Percentiles rank a stretch among this genome's conserved stretches.
These are phyloP conservation scores for Zoysia japonica DNA, from an alignment of 176 grass and related monocot species.

Conservation along the genomic window DNA sequence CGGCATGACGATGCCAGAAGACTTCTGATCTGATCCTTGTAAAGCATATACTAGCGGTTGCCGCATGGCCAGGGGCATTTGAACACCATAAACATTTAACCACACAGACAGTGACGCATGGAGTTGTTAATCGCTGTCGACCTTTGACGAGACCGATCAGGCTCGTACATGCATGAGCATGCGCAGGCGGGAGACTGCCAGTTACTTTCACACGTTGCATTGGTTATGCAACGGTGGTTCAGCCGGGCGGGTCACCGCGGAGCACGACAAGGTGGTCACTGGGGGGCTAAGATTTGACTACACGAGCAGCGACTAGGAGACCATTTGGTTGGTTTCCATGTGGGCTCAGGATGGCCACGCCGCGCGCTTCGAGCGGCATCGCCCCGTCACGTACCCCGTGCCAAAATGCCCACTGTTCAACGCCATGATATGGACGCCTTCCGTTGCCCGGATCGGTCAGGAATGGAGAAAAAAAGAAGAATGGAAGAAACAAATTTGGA, in stretches of 20 bases:
- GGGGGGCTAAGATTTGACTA: conserved; percentile 31
- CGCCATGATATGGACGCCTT: background rate
- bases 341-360: background rate
- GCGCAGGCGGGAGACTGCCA: background rate
- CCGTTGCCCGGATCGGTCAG: too few species aligned
- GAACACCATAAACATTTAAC: background rate
- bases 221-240: background rate
- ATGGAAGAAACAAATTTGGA: too few species aligned
- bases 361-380: background rate
- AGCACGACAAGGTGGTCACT: conserved; percentile 6
- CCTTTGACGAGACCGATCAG: conserved; percentile 14
- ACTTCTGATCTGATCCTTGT: background rate
- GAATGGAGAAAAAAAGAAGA: too few species aligned
- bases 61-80: background rate
- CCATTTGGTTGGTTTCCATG: background rate
- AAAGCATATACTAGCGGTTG: conserved; percentile 10
- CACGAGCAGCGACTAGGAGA: conserved; percentile 17
- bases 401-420: conserved; percentile 20
- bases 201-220: background rate
- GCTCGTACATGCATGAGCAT: background rate
- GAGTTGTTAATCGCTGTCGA: background rate
- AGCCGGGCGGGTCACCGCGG: background rate
- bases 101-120: background rate
- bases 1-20: background rate
- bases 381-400: background rate